Evolutionary conservation across 352 stramenopile genomes (phyloP), one percentile per base, ranked within the genome.

Genomic region (Pythium brachiatum): DNA sequence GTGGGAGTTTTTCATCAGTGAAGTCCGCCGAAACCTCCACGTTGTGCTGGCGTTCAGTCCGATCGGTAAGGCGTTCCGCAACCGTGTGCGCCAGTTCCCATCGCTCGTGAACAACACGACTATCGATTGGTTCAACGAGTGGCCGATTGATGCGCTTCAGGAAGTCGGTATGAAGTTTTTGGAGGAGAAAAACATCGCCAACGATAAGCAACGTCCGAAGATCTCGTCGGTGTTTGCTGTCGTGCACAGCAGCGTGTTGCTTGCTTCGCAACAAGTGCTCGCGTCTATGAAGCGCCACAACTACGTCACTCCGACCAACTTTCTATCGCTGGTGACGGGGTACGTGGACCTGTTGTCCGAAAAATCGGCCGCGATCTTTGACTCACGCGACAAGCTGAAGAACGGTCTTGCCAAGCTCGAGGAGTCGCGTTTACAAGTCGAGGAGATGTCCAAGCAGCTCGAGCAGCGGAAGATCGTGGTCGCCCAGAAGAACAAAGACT

Each of bases 291-390:
- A 97, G 68, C 83, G 93, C 3, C 86, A 96, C 73, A 98, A 97
- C 63, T 98, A 98, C 56, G 90, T 98, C 31, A 98, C 93, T 0
- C 93, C 93, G 18, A 98, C 93, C 1, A 97, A 97, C 58, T 98
- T 95, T 58, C 57, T 98, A 34, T 94, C 95, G 15, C 85, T 98
- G 0, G 90, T 98, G 7, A 98, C 92, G 23, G 91, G 89, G 12
- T 98, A 97, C 52, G 83, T 95, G 7, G 82, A 95, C 34, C 62
- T 93, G 50, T 68, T 94, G 6, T 82, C 74, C 0, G 84, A 94
- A 57, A 94, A 94, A 46, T 86, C 81, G 8, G 74, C 78, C 2
- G 70, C 81, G 29, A 92, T 95, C 39, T 64, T 78, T 0, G 84
- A 94, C 25, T 90, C 79, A 1, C 72, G 84, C 9, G 84, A 94